Evolutionary conservation across 2,329 filamentous ascomycete species (phyloP).

Genomic region (Stachybotrys echinatus): DNA sequence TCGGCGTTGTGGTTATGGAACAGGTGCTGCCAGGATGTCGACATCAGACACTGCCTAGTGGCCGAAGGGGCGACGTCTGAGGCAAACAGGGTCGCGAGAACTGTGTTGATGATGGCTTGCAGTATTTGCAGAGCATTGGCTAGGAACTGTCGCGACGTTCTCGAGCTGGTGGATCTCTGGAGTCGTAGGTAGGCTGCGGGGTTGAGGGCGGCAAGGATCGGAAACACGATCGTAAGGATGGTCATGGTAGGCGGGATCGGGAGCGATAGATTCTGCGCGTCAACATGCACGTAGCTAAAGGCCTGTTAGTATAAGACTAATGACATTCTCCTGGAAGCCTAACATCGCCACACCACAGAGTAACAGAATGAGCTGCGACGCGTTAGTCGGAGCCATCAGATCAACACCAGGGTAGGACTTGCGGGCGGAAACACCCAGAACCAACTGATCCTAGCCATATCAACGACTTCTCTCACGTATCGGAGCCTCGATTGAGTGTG

Average conservation of each 20-base stretch:
- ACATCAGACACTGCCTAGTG: constrained; percentile 9
- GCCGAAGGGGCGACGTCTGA: constrained; percentile 8
- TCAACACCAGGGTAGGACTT: neutral
- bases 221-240: neutral
- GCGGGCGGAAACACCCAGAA: neutral
- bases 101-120: constrained; percentile 6
- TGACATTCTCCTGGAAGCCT: neutral
- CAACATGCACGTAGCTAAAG: neutral
- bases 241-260: neutral
- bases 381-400: neutral
- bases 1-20: constrained; percentile 34
- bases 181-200: neutral
- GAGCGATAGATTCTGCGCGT: neutral
- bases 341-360: neutral
- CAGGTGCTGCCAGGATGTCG: constrained; percentile 13
- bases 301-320: neutral
- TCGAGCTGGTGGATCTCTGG: neutral
- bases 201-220: neutral
- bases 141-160: neutral
- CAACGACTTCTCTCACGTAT: neutral
- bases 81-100: constrained; percentile 11
- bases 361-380: neutral
- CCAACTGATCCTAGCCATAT: neutral
- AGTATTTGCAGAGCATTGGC: constrained; percentile 2
- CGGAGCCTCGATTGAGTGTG: neutral